Percentiles rank a stretch among this genome's conserved stretches.
phyloP scores from a whole-genome alignment of 2,329 filamentous ascomycete species.

The Penicillium sp. region DNA sequence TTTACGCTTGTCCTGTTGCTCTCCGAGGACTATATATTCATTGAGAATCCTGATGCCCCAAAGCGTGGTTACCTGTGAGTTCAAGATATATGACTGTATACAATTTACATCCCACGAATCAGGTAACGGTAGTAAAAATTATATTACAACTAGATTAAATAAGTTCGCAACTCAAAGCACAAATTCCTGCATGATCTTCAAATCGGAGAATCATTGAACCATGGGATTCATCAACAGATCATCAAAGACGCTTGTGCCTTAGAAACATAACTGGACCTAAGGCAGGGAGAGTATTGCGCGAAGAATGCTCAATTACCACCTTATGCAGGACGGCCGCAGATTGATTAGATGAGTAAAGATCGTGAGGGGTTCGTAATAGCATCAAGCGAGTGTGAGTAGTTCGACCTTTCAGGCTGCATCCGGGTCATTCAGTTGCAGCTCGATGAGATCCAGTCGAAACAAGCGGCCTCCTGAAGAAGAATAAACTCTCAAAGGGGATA shows the following conservation, averaged over 20 bases:
- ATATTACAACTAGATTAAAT: conserved; percentile 27
- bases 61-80: not conserved
- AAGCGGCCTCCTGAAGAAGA: conserved; percentile 8
- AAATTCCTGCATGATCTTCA: not conserved
- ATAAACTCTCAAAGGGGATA: conserved; percentile 12
- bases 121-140: conserved; percentile 12
- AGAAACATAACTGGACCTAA: not conserved
- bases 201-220: conserved; percentile 7
- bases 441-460: not conserved
- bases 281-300: not conserved
- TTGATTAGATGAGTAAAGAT: conserved; percentile 19
- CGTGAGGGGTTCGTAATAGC: conserved; percentile 24
- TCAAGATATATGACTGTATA: not conserved
- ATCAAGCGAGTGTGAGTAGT: conserved; percentile 21
- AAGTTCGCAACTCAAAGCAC: not conserved
- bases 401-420: not conserved
- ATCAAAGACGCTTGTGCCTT: conserved; percentile 1
- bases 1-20: not conserved
- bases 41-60: not conserved
- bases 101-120: not conserved
- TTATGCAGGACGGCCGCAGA: not conserved
- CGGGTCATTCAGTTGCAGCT: not conserved
- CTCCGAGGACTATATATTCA: not conserved
- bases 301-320: not conserved
- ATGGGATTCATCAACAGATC: conserved; percentile 17